Conservation (phyloP, 495 filamentous ascomycete species). For the Astrothelium subdiscretum region DNA sequence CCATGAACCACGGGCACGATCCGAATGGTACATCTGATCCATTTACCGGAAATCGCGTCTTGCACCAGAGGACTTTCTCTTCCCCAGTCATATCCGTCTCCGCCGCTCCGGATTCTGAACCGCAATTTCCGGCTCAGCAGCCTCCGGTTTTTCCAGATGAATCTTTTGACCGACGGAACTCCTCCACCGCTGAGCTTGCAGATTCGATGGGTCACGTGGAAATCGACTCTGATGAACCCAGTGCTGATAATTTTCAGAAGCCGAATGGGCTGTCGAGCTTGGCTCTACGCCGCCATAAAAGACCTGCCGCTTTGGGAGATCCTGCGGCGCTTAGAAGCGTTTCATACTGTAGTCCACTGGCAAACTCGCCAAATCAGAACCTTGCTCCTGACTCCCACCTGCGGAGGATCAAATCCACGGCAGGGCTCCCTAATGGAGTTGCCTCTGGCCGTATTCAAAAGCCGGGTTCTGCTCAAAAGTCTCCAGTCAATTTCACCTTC, state of each 20-base stretch:
- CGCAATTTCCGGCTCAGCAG: conserved; percentile 6
- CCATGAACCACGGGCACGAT: neutral
- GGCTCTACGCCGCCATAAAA: conserved; percentile 25
- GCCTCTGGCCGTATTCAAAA: conserved; percentile 27
- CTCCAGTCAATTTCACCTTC: conserved; percentile 27
- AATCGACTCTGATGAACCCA: conserved; percentile 10
- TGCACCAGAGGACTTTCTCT: neutral
- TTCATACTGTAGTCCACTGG: conserved; percentile 25
- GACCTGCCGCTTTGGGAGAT: conserved; percentile 23
- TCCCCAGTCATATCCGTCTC: neutral
- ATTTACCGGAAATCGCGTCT: neutral
- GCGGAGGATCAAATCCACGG: conserved; percentile 29
- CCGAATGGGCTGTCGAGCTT: conserved; percentile 24
- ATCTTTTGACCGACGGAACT: conserved; percentile 8
- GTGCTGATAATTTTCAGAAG: conserved; percentile 19
- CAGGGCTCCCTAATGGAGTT: conserved; percentile 11
- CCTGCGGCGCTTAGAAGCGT: conserved; percentile 24
- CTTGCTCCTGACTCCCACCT: conserved; percentile 16
- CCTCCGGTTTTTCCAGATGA: conserved; percentile 16
- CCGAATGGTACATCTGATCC: neutral
- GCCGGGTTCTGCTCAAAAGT: conserved; percentile 29
- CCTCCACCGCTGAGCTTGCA: conserved; percentile 14
- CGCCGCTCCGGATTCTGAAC: conserved; percentile 3
- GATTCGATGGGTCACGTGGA: conserved; percentile 17
- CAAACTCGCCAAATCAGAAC: conserved; percentile 9